Base-by-base conservation (phyloP, 2,329 filamentous ascomycete genomes). In the Didymella keratinophila region DNA sequence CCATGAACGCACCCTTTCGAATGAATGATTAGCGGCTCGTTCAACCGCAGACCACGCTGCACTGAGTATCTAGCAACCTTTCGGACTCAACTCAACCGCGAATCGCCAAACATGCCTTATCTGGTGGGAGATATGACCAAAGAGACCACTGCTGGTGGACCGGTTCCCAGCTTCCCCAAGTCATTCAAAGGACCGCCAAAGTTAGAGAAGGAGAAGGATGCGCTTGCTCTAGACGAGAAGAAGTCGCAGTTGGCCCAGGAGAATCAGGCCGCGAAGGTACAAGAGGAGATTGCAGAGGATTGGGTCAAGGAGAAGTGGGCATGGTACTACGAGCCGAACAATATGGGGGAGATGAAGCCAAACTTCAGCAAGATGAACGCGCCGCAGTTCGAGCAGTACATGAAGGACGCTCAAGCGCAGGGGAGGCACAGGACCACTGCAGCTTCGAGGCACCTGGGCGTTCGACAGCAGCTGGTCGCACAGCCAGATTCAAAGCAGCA, bases 331-430 rank as follows among this genome's bases (percentile, higher is more conserved):
- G 52, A 39, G n/a, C 8, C 25, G 9, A 50, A 50, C 9, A 20
- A 30, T 16, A 43, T 39, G 14, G 45, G 28, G 20, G 12, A 30
- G 16, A 34, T 49, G n/a, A 45, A 50, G 45, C 46, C 30, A 9
- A 43, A 49, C 8, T 39, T 50, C 21, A 12, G 20, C 28, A 50
- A 39, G 18, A 50, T 50, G 39, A 50, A 9, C 1, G 0, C 20
- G 18, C 3, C 20, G n/a, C 37, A 30, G 9, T 54, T 48, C 16
- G 20, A 42, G 37, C 27, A 55, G 28, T 49, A 49, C 45, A 44
- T 44, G 37, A 36, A 48, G 2, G 52, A 55, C 25, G 27, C 45
- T 20, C 52, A 36, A 16, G 21, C 1, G 27, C 30, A 37, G 39
- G 23, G 37, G 4, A 49, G 14, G 21, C 18, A 55, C 6, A 23